Conservation (phyloP, 225 moss, liverwort and hornwort species). For the Physcomitrium patens region DNA sequence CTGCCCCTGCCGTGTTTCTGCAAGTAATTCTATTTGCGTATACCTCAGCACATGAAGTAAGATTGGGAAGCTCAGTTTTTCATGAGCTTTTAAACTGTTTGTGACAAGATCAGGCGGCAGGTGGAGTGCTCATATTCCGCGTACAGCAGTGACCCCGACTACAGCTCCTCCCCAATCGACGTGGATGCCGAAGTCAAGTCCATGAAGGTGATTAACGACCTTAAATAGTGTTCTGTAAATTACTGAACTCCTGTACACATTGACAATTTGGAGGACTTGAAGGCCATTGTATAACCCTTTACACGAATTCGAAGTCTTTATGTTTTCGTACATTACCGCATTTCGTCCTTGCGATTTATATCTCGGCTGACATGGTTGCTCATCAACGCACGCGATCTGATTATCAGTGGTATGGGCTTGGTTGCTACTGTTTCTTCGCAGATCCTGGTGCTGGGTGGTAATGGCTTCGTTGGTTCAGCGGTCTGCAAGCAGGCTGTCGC, state of each 20-base stretch:
- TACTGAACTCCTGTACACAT: background rate
- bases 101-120: conserved; percentile 38
- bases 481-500: conserved; percentile 73
- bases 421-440: conserved; percentile 33
- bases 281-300: no score
- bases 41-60: no score
- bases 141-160: conserved; percentile 37
- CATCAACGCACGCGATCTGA: background rate
- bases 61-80: background rate
- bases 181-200: conserved; percentile 70
- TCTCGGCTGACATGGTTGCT: background rate
- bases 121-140: conserved; percentile 52
- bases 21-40: background rate
- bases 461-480: conserved; percentile 86
- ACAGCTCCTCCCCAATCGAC: conserved; percentile 55
- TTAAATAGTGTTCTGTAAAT: background rate
- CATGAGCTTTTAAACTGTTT: background rate
- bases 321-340: background rate
- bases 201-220: conserved; percentile 40
- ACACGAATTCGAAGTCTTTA: background rate
- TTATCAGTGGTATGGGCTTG: background rate
- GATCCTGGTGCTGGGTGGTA: conserved; percentile 94
- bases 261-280: background rate
- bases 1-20: background rate
- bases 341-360: background rate